These are phyloP conservation scores for Monosporascus cannonballus DNA, from an alignment of 2,329 filamentous ascomycete species.

Conservation along the genomic window DNA sequence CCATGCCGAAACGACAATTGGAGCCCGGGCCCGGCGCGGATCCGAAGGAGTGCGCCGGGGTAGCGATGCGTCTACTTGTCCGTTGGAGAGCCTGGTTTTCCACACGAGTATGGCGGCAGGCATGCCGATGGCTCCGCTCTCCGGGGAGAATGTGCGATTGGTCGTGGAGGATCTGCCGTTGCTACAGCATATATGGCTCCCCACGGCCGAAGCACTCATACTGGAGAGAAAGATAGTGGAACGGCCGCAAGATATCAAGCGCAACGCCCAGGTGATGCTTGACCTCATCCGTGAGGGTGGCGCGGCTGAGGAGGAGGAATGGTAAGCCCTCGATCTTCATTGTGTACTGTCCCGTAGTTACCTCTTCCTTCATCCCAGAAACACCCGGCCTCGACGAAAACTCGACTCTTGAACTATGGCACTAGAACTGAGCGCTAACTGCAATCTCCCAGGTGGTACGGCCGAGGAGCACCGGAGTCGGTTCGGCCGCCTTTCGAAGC, in stretches of 20 bases:
- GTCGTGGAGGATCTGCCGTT: conserved; percentile 51
- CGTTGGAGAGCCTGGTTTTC: conserved; percentile 42
- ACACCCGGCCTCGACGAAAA: too few relatives aligned
- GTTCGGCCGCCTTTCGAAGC: conserved; percentile 44
- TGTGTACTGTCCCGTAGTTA: neutral
- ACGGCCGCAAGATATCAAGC: conserved; percentile 53
- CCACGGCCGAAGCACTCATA: conserved; percentile 57
- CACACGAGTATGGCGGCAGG: conserved; percentile 53
- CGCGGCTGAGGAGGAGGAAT: conserved; percentile 53
- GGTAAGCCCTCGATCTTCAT: conserved; percentile 25
- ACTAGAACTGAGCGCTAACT: neutral
- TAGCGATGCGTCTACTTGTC: conserved; percentile 20
- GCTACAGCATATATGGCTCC: conserved; percentile 56
- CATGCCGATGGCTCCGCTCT: conserved; percentile 55
- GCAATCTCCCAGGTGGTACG: conserved; percentile 37
- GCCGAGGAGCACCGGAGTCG: conserved; percentile 46
- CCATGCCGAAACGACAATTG: conserved; percentile 6
- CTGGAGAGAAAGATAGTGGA: conserved; percentile 53
- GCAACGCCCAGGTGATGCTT: conserved; percentile 56
- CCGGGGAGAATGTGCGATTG: conserved; percentile 42
- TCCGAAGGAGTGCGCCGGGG: conserved; percentile 21
- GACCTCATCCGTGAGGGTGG: conserved; percentile 60
- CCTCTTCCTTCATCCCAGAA: too few relatives aligned
- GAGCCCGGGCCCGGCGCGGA: conserved; percentile 19
- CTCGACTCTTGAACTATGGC: neutral